Percentiles rank a stretch among this genome's conserved stretches.
These are phyloP conservation scores for Talaromyces trachyspermus DNA, from an alignment of 495 filamentous ascomycete species.

Conservation along the genomic window DNA sequence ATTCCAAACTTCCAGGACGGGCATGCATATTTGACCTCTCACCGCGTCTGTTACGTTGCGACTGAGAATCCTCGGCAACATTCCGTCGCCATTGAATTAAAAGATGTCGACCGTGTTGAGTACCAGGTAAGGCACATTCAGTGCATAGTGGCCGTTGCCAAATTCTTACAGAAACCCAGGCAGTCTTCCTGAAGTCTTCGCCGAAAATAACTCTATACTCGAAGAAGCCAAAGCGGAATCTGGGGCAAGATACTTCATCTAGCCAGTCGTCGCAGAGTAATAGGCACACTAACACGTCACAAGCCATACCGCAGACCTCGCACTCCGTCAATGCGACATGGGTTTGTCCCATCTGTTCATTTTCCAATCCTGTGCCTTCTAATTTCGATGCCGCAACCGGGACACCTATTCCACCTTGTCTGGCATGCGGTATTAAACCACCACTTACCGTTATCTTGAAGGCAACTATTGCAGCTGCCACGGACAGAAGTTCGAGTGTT, in stretches of 20 bases:
- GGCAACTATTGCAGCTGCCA: slow-evolving; percentile 65
- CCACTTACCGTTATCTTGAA: slow-evolving; percentile 74
- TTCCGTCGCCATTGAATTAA: slow-evolving; percentile 79
- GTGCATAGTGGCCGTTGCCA: not conserved
- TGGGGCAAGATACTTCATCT: slow-evolving; percentile 18
- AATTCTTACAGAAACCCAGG: slow-evolving; percentile 37
- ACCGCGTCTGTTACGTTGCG: slow-evolving; percentile 92
- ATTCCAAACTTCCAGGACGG: slow-evolving; percentile 91
- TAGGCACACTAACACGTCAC: slow-evolving; percentile 11
- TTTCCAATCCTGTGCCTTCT: slow-evolving; percentile 89
- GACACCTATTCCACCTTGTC: slow-evolving; percentile 74
- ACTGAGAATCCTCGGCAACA: slow-evolving; percentile 78
- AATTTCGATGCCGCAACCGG: slow-evolving; percentile 83
- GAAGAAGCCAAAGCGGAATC: slow-evolving; percentile 56
- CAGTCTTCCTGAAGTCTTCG: slow-evolving; percentile 91
- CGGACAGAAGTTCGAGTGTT: slow-evolving; percentile 31
- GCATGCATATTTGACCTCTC: slow-evolving; percentile 91
- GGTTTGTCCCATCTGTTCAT: slow-evolving; percentile 95
- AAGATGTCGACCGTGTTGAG: slow-evolving; percentile 84
- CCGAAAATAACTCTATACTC: slow-evolving; percentile 84
- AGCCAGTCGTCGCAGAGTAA: not conserved
- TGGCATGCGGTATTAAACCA: slow-evolving; percentile 92
- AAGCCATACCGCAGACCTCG: slow-evolving; percentile 17
- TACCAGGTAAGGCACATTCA: slow-evolving; percentile 59
- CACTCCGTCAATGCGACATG: slow-evolving; percentile 64